These are phyloP conservation scores for Orbilia javanica DNA, from an alignment of 2,329 filamentous ascomycete species.

Conservation along the genomic window DNA sequence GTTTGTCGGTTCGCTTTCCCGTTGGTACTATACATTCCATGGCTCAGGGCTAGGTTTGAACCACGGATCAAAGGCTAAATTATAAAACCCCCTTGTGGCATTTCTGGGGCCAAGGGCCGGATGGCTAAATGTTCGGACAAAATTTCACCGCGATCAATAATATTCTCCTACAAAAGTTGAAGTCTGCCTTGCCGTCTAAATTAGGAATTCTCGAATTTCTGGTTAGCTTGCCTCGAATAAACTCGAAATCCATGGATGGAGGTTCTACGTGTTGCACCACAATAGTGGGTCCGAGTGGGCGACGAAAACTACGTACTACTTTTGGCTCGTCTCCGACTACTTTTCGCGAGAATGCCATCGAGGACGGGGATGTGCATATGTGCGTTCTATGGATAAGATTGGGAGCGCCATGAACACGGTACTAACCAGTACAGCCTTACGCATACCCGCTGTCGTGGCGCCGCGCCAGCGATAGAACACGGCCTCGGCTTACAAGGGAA, in stretches of 20 bases:
- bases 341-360: no score
- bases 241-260: neutral
- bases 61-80: slow-evolving; percentile 23
- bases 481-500: no score
- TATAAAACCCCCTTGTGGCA: neutral
- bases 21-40: neutral
- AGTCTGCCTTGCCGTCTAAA: slow-evolving; percentile 19
- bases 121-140: slow-evolving; percentile 15
- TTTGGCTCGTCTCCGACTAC: no score
- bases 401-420: no score
- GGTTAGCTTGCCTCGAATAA: neutral
- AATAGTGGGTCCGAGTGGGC: neutral
- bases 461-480: no score
- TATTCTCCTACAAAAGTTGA: neutral
- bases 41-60: neutral
- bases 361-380: no score
- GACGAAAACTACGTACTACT: neutral
- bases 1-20: neutral
- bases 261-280: neutral
- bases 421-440: no score
- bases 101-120: neutral
- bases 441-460: no score
- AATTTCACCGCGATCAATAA: neutral
- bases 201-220: neutral
- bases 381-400: no score